Evolutionary conservation across 2,329 filamentous ascomycete genomes (phyloP).

Genomic region (Colletotrichum tamarilloi): DNA sequence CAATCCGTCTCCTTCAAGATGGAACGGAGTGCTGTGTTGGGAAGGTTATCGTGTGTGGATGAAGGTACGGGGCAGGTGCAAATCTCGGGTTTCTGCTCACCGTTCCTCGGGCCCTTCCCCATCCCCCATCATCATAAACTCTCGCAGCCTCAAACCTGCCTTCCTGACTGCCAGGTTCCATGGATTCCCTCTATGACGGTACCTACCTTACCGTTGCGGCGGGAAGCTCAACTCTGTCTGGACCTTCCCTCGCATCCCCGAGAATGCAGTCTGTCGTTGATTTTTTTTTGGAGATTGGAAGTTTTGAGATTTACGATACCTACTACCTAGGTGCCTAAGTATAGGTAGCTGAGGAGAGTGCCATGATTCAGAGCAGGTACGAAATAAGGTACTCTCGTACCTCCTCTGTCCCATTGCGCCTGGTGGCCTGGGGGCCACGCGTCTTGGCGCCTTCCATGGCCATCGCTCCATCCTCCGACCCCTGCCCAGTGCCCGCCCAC

Average conservation of each 20-base stretch:
- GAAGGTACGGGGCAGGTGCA: neutral
- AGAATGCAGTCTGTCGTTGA: neutral
- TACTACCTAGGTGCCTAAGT: too few relatives aligned
- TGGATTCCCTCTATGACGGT: too few relatives aligned
- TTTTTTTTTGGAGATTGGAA: too few relatives aligned
- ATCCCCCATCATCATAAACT: too few relatives aligned
- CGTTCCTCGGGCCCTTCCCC: neutral
- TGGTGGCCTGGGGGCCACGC: constrained; percentile 1
- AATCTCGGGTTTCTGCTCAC: neutral
- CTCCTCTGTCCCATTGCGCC: neutral
- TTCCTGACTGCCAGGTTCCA: neutral
- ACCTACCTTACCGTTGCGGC: too few relatives aligned
- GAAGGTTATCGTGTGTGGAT: neutral
- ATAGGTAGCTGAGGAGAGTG: too few relatives aligned
- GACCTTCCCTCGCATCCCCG: neutral
- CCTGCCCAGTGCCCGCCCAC: neutral
- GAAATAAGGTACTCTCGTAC: neutral
- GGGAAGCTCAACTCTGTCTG: neutral
- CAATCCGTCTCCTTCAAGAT: neutral
- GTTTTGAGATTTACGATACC: too few relatives aligned
- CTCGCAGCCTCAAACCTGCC: neutral
- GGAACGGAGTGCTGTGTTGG: neutral
- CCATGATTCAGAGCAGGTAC: neutral
- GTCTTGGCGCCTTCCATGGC: neutral
- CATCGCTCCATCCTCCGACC: neutral